Base-by-base conservation (phyloP, 441 rosid genomes). In the Daphne laureola region DNA sequence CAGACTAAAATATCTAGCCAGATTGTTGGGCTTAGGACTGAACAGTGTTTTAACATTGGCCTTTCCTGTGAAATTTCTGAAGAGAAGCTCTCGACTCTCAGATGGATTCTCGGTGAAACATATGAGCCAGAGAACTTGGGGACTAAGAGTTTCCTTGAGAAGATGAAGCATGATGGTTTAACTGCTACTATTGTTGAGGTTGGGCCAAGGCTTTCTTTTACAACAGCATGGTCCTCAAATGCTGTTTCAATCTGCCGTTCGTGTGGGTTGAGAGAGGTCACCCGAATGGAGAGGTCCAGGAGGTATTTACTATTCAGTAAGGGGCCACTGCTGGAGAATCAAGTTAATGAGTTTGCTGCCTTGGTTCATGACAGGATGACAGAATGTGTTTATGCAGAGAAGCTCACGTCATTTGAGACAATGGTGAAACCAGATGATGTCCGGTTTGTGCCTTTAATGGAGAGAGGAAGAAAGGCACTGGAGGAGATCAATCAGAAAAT, bases 281-380 rank as follows among this genome's bases (percentile, higher is more conserved):
- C 78, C 38, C 75, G 98, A 45, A 65, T 92, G 74, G 98, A 89
- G 69, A 81, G 92, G 68, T 89, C 96, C 0, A 74, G 97, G 78
- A 84, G 97, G 70, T 92, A 86, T 57, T 70, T 89, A 64, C 61
- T 89, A 69, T 86, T 65, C 57, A 78, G 80, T 68, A 72, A 76
- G 59, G 84, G 78, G 59, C 69, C 62, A 4, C 46, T 92, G 61
- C 76, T 42, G 46, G 95, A 84, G 17, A 57, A 54, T 65, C 92
- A 73, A 38, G 68, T 84, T 31, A 70, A 56, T 11, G 90, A 80
- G 56, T 92, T 89, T 77, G 81, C 86, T 25, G 82, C 83, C 0
- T 67, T 84, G 84, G 92, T 92, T 56, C 97, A 89, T 65, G 96
- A 89, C 66, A 70, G 95, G 41, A 92, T 89, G 98, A 89, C 96